Conservation (phyloP, 2,329 filamentous ascomycete genomes). For the Talaromyces sp. region DNA sequence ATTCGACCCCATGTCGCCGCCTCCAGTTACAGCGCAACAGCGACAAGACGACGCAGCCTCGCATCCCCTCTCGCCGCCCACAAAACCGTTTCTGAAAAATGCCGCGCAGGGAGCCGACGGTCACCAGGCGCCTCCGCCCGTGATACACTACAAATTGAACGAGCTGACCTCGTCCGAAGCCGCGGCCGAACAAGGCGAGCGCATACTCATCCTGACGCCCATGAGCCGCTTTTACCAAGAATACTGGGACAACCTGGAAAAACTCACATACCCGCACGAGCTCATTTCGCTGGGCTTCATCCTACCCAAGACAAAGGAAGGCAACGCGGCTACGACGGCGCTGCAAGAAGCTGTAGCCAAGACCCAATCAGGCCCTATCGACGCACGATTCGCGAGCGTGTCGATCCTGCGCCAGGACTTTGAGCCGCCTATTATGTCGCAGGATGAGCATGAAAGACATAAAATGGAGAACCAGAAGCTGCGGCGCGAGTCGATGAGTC, state of each 20-base stretch:
- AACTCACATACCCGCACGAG: constrained; percentile 83
- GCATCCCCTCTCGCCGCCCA: constrained; percentile 67
- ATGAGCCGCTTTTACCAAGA: constrained; percentile 87
- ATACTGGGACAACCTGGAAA: constrained; percentile 91
- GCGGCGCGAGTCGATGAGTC: constrained; percentile 82
- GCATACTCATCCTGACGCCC: constrained; percentile 84
- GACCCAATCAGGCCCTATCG: constrained; percentile 76
- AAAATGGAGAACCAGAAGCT: constrained; percentile 85
- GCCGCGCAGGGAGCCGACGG: constrained; percentile 44
- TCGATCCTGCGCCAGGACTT: constrained; percentile 95
- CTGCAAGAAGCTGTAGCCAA: constrained; percentile 79
- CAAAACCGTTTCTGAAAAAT: constrained; percentile 66
- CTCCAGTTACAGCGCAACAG: constrained; percentile 43
- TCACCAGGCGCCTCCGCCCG: constrained; percentile 64
- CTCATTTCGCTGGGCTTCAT: constrained; percentile 95
- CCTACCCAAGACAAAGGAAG: constrained; percentile 86
- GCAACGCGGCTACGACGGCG: constrained; percentile 75
- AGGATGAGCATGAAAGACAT: constrained; percentile 83
- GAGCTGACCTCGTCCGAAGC: constrained; percentile 77
- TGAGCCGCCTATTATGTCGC: constrained; percentile 70
- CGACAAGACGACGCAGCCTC: constrained; percentile 55
- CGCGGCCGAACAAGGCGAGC: constrained; percentile 74
- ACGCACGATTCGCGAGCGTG: constrained; percentile 81
- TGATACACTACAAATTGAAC: constrained; percentile 91
- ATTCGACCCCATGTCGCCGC: constrained; percentile 49